Base-by-base conservation (phyloP, 2,329 filamentous ascomycete species). In the Tolypocladium tundrense region DNA sequence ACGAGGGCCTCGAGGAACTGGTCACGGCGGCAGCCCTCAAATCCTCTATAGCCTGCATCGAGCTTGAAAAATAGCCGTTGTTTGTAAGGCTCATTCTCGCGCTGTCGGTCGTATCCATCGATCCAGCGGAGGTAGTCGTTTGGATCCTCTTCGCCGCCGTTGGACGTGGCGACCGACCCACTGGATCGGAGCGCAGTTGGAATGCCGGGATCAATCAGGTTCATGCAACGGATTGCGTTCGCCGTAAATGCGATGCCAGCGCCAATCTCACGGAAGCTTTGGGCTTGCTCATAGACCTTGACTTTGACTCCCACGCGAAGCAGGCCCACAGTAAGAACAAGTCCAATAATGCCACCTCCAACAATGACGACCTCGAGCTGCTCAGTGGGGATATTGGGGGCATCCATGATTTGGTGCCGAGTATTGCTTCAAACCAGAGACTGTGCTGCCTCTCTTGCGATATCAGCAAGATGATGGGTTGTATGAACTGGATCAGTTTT, bases 161-260 rank as follows among this genome's bases (percentile, higher is more conserved):
- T 50, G 57, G 50, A 50, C 51, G 59, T 33, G 5, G 45, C 31
- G 2, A 57, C 55, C 1, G 55, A 33, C 6, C 55, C 55, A 5
- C 55, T 37, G 4, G 33, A n/a, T 27, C 37, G 16, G 60, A 71
- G 78, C 0, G 74, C 71, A 0, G 64, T 66, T 43, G 73, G 65
- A 0, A 76, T 62, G n/a, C 66, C 64, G 0, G 72, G 71, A 55
- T 74, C 70, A 9, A 78, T 66, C 16, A 67, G 55, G 7, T 59
- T 61, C 69, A 82, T 54, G 40, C 53, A 54, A 31, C 53, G 53
- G 14, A 39, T 39, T 11, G 53, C 78, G 60, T 80, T 80, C n/a
- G 77, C 77, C 9, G 73, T 76, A 62, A 81, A 77, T 3, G 76
- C 79, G 33, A 82, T 77, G 9, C 79, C 80, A 0, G 79, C 79